Conservation (phyloP, 2,329 filamentous ascomycete species). For the Botryosphaeria agaves region DNA sequence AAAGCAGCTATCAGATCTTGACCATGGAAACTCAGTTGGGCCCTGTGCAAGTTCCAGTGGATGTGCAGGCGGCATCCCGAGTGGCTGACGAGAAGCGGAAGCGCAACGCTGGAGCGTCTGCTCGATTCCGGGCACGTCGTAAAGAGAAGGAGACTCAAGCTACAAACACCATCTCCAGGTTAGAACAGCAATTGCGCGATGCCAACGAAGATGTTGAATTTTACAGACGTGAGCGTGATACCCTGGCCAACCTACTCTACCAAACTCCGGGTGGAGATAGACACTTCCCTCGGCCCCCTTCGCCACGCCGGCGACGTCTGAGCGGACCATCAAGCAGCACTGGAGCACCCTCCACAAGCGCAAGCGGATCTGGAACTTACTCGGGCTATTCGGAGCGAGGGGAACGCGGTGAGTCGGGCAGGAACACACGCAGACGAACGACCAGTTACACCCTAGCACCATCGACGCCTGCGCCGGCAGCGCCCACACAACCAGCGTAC, state of each 20-base stretch:
- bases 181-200: constrained; percentile 53
- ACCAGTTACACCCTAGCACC: background rate
- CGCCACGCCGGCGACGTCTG: constrained; percentile 17
- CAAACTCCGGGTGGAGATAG: constrained; percentile 36
- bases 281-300: constrained; percentile 25
- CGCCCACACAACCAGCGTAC: too few relatives aligned
- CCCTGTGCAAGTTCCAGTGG: constrained; percentile 47
- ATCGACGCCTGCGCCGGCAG: too few relatives aligned
- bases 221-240: constrained; percentile 56
- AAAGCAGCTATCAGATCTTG: constrained; percentile 34
- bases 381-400: background rate
- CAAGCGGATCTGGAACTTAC: background rate
- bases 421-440: constrained; percentile 4
- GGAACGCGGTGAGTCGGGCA: constrained; percentile 2
- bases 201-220: constrained; percentile 52
- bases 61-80: constrained; percentile 66
- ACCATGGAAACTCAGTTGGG: constrained; percentile 33
- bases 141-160: constrained; percentile 70
- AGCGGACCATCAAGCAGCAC: background rate
- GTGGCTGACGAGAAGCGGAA: constrained; percentile 73
- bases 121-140: constrained; percentile 61
- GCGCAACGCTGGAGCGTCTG: constrained; percentile 72
- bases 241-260: constrained; percentile 48
- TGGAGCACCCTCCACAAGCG: background rate
- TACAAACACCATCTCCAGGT: constrained; percentile 46